A percentile compares a stretch with the other conserved stretches of the same genome.
Evolutionary conservation across 148 eudicot species (phyloP).

Genomic region (Rhododendron henanense): DNA sequence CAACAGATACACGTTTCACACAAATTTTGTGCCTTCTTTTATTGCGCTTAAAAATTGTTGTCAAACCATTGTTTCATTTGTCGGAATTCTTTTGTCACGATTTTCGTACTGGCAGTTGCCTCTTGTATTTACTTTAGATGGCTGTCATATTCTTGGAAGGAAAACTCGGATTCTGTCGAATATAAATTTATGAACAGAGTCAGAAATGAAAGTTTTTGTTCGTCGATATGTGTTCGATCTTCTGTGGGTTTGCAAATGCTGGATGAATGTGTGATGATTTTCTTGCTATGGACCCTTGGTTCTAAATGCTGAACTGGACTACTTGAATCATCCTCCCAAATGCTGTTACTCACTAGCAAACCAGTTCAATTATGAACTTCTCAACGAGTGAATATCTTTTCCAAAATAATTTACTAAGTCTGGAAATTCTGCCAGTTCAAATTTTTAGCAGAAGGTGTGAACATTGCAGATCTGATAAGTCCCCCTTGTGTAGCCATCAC

Average conservation of each 20-base stretch:
- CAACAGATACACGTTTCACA: neutral
- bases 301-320: neutral
- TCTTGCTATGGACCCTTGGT: neutral
- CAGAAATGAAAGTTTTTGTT: neutral
- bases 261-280: neutral
- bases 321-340: too few species aligned
- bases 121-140: neutral
- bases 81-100: constrained; percentile 5
- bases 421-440: neutral
- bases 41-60: neutral
- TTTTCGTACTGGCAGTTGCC: neutral
- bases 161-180: neutral
- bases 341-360: too few species aligned
- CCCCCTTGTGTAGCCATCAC: neutral
- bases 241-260: neutral
- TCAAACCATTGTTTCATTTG: neutral
- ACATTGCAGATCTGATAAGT: neutral
- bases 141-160: neutral
- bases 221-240: neutral
- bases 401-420: too few species aligned
- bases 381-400: too few species aligned
- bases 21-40: neutral
- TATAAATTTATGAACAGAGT: neutral
- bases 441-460: neutral
- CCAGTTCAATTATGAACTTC: too few species aligned